These are phyloP conservation scores for Leccinum arenicola DNA, from an alignment of 768 basidiomycete species.

Conservation along the genomic window DNA sequence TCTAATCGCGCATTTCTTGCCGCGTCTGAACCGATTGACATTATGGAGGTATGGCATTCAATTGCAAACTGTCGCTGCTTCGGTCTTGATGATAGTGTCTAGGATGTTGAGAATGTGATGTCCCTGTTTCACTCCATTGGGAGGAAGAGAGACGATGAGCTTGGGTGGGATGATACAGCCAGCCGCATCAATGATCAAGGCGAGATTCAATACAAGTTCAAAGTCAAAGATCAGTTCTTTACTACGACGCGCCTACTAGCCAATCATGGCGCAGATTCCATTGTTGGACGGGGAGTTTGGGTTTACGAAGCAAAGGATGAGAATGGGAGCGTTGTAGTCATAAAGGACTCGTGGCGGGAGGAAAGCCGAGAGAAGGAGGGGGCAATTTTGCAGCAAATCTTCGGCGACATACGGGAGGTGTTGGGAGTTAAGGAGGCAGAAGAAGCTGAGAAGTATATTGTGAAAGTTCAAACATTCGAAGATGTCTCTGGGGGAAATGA, in stretches of 20 bases:
- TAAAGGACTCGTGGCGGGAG: conserved; percentile 15
- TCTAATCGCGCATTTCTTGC: not conserved
- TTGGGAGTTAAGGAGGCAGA: not conserved
- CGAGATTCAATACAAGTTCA: not conserved
- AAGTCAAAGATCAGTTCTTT: not conserved
- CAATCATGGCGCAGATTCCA: not conserved
- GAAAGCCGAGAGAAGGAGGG: not conserved
- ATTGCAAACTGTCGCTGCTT: no score
- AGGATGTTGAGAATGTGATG: no score
- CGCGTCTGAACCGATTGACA: not conserved
- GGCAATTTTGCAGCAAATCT: not conserved
- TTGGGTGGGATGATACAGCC: conserved; percentile 11
- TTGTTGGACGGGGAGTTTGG: not conserved
- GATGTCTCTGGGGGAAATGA: not conserved
- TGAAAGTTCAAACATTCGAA: not conserved
- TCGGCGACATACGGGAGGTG: not conserved
- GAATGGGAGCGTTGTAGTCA: not conserved
- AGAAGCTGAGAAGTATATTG: not conserved
- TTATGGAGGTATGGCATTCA: not conserved
- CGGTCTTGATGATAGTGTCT: no score
- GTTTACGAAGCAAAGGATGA: conserved; percentile 7
- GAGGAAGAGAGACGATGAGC: not conserved
- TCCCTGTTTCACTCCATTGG: no score
- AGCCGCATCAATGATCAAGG: not conserved
- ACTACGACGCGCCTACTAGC: conserved; percentile 1